Evolutionary conservation across 306 rosid species (phyloP).

Genomic region (Luffa aegyptiaca): DNA sequence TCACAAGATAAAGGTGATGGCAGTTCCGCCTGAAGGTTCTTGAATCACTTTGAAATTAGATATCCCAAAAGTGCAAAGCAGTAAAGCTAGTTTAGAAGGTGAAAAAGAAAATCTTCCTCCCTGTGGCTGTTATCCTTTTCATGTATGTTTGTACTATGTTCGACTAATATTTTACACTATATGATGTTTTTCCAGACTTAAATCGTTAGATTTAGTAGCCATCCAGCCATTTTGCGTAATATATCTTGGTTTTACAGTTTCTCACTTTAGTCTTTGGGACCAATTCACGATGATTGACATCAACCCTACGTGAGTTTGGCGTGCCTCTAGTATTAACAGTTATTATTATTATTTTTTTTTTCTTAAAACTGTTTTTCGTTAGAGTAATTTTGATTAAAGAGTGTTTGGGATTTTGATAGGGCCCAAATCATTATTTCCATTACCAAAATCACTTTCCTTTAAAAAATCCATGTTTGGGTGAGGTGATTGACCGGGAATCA

Average conservation of each 20-base stretch:
- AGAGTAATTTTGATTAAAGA: too few relatives aligned
- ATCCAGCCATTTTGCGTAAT: neutral
- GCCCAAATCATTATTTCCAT: too few relatives aligned
- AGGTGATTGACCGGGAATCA: too few relatives aligned
- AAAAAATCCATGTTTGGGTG: too few relatives aligned
- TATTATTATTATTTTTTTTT: too few relatives aligned
- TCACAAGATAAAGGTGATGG: slow-evolving; percentile 50
- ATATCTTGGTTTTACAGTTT: neutral
- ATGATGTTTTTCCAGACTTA: neutral
- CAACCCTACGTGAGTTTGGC: too few relatives aligned
- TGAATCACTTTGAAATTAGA: neutral
- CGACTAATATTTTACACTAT: neutral
- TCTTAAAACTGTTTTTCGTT: too few relatives aligned
- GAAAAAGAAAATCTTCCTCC: neutral
- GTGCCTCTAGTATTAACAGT: too few relatives aligned
- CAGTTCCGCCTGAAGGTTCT: slow-evolving; percentile 29
- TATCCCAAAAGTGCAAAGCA: neutral
- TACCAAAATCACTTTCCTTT: too few relatives aligned
- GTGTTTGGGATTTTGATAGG: too few relatives aligned
- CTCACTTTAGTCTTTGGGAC: neutral
- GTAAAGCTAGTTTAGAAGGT: neutral
- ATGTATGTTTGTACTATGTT: slow-evolving; percentile 2
- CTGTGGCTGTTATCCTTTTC: neutral
- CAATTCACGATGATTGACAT: neutral
- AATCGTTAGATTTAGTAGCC: neutral